Percentiles rank a stretch among this genome's conserved stretches.
Conservation (phyloP, 768 basidiomycete species). For the Podaxis pistillaris region DNA sequence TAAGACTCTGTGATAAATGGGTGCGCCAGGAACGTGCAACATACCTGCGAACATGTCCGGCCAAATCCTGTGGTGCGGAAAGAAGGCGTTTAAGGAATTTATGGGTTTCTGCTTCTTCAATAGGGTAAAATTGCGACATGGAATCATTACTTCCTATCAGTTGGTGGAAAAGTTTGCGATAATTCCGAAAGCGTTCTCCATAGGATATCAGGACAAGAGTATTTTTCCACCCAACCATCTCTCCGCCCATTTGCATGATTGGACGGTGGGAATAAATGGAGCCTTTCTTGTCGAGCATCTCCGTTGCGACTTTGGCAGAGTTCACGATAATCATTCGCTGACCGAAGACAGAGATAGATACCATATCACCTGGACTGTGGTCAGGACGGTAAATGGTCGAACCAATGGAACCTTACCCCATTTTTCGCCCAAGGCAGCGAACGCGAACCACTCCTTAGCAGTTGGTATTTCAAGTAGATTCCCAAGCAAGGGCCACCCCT, state of each 20-base stretch:
- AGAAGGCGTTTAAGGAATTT: slow-evolving; percentile 37
- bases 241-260: slow-evolving; percentile 37
- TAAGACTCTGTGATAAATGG: neutral
- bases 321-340: slow-evolving; percentile 48
- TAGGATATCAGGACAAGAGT: slow-evolving; percentile 35
- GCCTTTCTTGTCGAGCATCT: slow-evolving; percentile 52
- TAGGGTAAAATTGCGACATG: slow-evolving; percentile 36
- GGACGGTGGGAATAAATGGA: slow-evolving; percentile 57
- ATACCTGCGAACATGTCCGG: slow-evolving; percentile 35
- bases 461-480: slow-evolving; percentile 52
- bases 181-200: slow-evolving; percentile 38
- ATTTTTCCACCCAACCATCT: slow-evolving; percentile 41
- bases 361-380: slow-evolving; percentile 35
- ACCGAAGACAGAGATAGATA: slow-evolving; percentile 41
- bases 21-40: slow-evolving; percentile 13
- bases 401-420: slow-evolving; percentile 31
- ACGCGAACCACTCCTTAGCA: slow-evolving; percentile 44
- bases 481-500: slow-evolving; percentile 40
- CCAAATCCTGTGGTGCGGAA: slow-evolving; percentile 31
- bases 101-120: slow-evolving; percentile 38
- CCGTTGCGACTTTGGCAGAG: slow-evolving; percentile 35
- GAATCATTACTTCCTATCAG: slow-evolving; percentile 37
- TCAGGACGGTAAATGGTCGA: neutral
- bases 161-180: slow-evolving; percentile 40
- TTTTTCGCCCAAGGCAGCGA: slow-evolving; percentile 42